These are phyloP conservation scores for Papiliotrema laurentii DNA, from an alignment of 1,284 basidiomycete genomes.

Conservation along the genomic window DNA sequence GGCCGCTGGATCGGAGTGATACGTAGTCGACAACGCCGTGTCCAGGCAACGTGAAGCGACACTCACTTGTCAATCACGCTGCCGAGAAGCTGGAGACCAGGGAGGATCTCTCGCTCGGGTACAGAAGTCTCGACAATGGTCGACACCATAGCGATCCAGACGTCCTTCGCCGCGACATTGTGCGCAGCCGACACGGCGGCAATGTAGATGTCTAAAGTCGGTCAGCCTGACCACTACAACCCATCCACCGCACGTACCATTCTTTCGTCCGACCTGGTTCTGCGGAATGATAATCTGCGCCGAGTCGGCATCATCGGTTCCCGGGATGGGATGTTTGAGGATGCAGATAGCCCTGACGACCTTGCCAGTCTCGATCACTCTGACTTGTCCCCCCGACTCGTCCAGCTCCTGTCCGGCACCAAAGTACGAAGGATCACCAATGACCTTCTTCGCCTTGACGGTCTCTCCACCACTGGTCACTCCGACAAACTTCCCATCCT, in stretches of 20 bases:
- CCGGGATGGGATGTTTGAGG: conserved; percentile 96
- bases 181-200: conserved; percentile 95
- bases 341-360: conserved; percentile 97
- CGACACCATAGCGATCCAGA: conserved; percentile 96
- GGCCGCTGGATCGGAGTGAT: too few relatives aligned
- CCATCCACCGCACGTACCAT: conserved; percentile 60
- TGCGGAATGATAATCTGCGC: conserved; percentile 98
- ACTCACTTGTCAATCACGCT: conserved; percentile 90
- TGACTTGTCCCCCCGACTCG: conserved; percentile 63
- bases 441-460: conserved; percentile 95
- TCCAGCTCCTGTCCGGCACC: conserved; percentile 61
- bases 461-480: conserved; percentile 87
- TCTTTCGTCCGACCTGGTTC: conserved; percentile 90
- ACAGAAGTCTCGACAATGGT: conserved; percentile 95
- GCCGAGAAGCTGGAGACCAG: conserved; percentile 88
- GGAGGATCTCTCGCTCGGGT: conserved; percentile 87
- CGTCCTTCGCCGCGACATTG: conserved; percentile 91
- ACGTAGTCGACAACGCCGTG: too few relatives aligned
- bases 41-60: not conserved
- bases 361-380: conserved; percentile 88
- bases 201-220: conserved; percentile 85
- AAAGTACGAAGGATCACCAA: conserved; percentile 98
- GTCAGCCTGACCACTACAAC: not conserved
- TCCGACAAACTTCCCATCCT: conserved; percentile 83
- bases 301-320: conserved; percentile 91